These are phyloP conservation scores for Clarkia xantiana DNA, from an alignment of 345 rosid species.

Conservation along the genomic window DNA sequence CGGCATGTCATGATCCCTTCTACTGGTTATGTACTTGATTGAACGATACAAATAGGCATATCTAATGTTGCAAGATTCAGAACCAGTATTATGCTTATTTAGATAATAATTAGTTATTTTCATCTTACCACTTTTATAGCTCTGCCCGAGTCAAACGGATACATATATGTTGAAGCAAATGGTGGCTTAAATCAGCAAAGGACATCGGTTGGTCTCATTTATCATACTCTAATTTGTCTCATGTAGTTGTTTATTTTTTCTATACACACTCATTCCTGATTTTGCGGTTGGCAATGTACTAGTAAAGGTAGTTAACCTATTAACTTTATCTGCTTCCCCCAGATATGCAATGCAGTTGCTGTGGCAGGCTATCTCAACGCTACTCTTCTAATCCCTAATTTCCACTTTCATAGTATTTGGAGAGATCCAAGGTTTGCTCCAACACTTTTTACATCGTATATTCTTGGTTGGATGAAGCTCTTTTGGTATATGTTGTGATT, in stretches of 20 bases:
- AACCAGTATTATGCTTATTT: background rate
- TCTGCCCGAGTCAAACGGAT: slow-evolving; percentile 88
- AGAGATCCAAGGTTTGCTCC: slow-evolving; percentile 84
- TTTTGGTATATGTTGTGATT: background rate
- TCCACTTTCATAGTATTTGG: slow-evolving; percentile 98
- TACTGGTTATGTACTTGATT: too few relatives aligned
- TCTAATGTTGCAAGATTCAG: background rate
- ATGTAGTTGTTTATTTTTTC: background rate
- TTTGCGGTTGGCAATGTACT: background rate
- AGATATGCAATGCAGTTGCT: slow-evolving; percentile 99
- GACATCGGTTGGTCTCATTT: slow-evolving; percentile 68
- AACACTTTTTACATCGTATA: background rate
- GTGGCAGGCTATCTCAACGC: slow-evolving; percentile 99
- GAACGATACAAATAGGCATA: too few relatives aligned
- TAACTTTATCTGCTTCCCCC: slow-evolving; percentile 20
- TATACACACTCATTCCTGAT: background rate
- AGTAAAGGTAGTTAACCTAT: background rate
- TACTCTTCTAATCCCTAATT: slow-evolving; percentile 80
- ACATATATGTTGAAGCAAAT: slow-evolving; percentile 88
- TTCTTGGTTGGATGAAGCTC: background rate
- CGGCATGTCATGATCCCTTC: too few relatives aligned
- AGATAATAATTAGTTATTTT: background rate
- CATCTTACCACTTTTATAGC: slow-evolving; percentile 21
- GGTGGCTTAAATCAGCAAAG: slow-evolving; percentile 99
- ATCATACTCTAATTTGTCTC: slow-evolving; percentile 6